A percentile compares a stretch with the other conserved stretches of the same genome.
These are phyloP conservation scores for Penicillium flavigenum DNA, from an alignment of 495 filamentous ascomycete species.

Conservation along the genomic window DNA sequence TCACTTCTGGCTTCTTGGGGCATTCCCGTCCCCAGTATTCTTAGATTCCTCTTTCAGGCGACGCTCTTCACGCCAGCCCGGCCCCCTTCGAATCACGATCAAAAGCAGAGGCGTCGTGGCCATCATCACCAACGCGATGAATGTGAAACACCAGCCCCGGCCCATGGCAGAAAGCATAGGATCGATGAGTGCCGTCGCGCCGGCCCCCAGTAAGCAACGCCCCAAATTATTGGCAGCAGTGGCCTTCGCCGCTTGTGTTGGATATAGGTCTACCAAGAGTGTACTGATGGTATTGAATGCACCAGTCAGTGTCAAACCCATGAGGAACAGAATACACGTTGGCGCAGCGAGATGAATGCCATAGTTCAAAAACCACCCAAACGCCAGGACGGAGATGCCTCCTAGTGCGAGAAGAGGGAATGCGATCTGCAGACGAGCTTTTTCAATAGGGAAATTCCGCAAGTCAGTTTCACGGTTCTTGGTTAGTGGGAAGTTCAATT, in stretches of 20 bases:
- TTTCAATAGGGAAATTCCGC: conserved; percentile 61
- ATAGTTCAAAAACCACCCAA: conserved; percentile 42
- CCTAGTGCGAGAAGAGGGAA: conserved; percentile 40
- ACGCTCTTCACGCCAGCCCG: conserved; percentile 49
- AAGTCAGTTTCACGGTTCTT: conserved; percentile 54
- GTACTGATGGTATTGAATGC: conserved; percentile 58
- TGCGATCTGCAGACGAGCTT: conserved; percentile 57
- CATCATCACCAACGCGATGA: conserved; percentile 57
- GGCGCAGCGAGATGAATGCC: conserved; percentile 43
- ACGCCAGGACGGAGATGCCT: conserved; percentile 37
- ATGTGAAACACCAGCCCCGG: conserved; percentile 67
- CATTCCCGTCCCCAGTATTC: conserved; percentile 6
- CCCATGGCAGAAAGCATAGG: conserved; percentile 67
- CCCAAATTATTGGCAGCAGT: conserved; percentile 71
- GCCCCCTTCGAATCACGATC: conserved; percentile 44
- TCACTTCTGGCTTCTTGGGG: conserved; percentile 7
- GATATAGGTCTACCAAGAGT: conserved; percentile 66
- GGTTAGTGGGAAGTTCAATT: conserved; percentile 46
- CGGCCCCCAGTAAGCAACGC: conserved; percentile 67
- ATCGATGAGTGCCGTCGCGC: conserved; percentile 60
- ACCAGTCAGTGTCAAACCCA: conserved; percentile 56
- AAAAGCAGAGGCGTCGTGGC: conserved; percentile 53
- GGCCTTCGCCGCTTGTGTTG: conserved; percentile 58
- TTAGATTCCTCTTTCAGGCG: conserved; percentile 24
- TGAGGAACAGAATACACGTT: conserved; percentile 58